phyloP scores from a whole-genome alignment of 2,329 filamentous ascomycete species.

The Aspergillus spinulosporus region DNA sequence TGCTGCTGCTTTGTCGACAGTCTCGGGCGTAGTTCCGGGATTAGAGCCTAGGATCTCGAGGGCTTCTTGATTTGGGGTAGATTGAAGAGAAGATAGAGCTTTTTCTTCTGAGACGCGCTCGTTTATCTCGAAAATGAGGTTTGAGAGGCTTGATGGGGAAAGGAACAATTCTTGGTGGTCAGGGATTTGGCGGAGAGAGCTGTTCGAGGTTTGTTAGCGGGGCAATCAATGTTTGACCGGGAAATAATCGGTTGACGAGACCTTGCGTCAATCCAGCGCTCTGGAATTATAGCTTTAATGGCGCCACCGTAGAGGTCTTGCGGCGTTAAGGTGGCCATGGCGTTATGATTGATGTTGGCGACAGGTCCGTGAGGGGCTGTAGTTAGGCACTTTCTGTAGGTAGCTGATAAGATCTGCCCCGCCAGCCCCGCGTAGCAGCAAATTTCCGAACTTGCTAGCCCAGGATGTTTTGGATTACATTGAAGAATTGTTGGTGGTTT shows the following conservation, averaged over 20 bases:
- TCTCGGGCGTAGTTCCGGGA: not conserved
- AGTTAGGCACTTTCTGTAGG: not conserved
- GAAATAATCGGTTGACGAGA: slow-evolving; percentile 10
- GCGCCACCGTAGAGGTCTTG: slow-evolving; percentile 39
- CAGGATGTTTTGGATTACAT: too few species aligned
- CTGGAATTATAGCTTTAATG: slow-evolving; percentile 35
- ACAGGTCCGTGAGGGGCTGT: not conserved
- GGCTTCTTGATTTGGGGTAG: slow-evolving; percentile 26
- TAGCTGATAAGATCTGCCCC: not conserved
- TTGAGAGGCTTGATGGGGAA: slow-evolving; percentile 78
- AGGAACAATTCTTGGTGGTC: slow-evolving; percentile 88
- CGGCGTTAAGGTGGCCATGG: slow-evolving; percentile 10
- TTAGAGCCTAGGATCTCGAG: slow-evolving; percentile 60
- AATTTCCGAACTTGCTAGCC: too few species aligned
- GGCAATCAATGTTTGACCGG: not conserved
- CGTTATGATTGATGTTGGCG: not conserved
- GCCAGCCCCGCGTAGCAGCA: not conserved
- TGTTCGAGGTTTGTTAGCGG: slow-evolving; percentile 21
- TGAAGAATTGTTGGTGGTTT: too few species aligned
- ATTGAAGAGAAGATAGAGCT: slow-evolving; percentile 24
- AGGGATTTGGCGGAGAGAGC: slow-evolving; percentile 41
- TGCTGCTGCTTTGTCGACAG: slow-evolving; percentile 16
- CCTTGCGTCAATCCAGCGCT: slow-evolving; percentile 41
- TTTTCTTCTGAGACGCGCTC: slow-evolving; percentile 64
- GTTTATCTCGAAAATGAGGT: slow-evolving; percentile 86